Base-by-base conservation (phyloP, 495 filamentous ascomycete species). In the Aspergillus mulundensis region DNA sequence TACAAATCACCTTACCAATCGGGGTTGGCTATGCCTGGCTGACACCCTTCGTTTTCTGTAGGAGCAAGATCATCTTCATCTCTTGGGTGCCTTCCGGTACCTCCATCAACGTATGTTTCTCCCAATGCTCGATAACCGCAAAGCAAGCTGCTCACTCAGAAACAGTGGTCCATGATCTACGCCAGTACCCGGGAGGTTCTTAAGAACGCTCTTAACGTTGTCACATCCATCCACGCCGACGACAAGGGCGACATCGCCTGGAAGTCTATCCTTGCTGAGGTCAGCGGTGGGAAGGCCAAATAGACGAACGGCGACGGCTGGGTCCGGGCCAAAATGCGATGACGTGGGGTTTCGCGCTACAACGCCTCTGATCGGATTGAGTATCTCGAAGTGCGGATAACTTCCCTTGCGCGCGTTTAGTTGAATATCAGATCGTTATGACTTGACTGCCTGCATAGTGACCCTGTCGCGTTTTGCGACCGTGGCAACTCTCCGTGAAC, bases 1-100 rank as follows among this genome's bases (percentile, higher is more conserved):
- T 91, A 77, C 57, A 47, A 40, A 36, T 45, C 23, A 12, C 40
- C 19, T 46, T 11, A 12, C 28, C 32, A n/a, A n/a, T n/a, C n/a
- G n/a, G 40, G 24, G n/a, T 14, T 18, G 36, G 10, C 12, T 42
- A 43, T 1, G 34, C 6, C 28, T 46, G 42, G 38, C 50, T 61
- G 16, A 57, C 50, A n/a, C 23, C 15, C 40, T 30, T 19, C 6
- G 11, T 34, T 38, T 25, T 2, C 15, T 44, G 52, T 63, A 93
- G 93, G 74, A 92, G 82, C 83, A 98, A 98, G 84, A 94, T 98
- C 65, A 86, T 89, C 62, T 96, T 97, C 79, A 89, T 97, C 67
- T 81, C 87, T 57, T 98, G 92, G 92, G 89, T 88, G 54, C 93
- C 94, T 45, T 85, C 87, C 79, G 84, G 91, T 67, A 86, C 90